Percentiles rank a stretch among this genome's conserved stretches.
Evolutionary conservation across 1,284 basidiomycete species (phyloP).

Genomic region (Heterobasidion occidentale): DNA sequence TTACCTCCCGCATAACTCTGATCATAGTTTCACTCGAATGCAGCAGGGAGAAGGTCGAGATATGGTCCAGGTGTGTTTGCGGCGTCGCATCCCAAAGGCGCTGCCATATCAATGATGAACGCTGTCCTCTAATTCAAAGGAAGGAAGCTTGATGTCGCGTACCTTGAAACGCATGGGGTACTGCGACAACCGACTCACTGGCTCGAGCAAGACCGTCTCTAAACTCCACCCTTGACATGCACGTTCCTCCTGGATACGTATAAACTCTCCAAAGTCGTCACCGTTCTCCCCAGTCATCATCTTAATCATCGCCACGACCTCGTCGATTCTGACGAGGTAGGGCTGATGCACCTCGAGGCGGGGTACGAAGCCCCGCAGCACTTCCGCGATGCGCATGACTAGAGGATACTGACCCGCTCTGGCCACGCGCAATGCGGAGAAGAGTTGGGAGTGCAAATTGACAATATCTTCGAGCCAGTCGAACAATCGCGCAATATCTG

Average conservation of each 20-base stretch:
- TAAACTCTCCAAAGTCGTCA: conserved; percentile 79
- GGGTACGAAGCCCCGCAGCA: conserved; percentile 51
- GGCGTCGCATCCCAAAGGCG: conserved; percentile 63
- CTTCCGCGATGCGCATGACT: conserved; percentile 46
- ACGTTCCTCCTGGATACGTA: conserved; percentile 61
- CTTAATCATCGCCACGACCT: conserved; percentile 48
- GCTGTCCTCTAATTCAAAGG: neutral
- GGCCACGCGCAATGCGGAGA: conserved; percentile 32
- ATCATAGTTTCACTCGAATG: conserved; percentile 64
- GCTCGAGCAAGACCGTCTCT: conserved; percentile 64
- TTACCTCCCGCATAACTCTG: conserved; percentile 74
- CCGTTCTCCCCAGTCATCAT: conserved; percentile 39
- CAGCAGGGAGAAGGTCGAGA: conserved; percentile 58
- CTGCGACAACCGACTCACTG: conserved; percentile 63
- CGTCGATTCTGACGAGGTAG: conserved; percentile 70
- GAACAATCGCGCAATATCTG: conserved; percentile 60
- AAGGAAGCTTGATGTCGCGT: conserved; percentile 18
- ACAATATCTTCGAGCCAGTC: conserved; percentile 84
- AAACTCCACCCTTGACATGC: conserved; percentile 57
- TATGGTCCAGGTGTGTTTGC: conserved; percentile 58
- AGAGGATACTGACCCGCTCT: conserved; percentile 36
- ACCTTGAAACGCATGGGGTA: conserved; percentile 76
- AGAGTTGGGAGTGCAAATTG: conserved; percentile 63
- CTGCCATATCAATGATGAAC: conserved; percentile 23
- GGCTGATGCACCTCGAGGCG: conserved; percentile 78